phyloP scores from a whole-genome alignment of 805 yeast species.

The Saturnispora halmiae region DNA sequence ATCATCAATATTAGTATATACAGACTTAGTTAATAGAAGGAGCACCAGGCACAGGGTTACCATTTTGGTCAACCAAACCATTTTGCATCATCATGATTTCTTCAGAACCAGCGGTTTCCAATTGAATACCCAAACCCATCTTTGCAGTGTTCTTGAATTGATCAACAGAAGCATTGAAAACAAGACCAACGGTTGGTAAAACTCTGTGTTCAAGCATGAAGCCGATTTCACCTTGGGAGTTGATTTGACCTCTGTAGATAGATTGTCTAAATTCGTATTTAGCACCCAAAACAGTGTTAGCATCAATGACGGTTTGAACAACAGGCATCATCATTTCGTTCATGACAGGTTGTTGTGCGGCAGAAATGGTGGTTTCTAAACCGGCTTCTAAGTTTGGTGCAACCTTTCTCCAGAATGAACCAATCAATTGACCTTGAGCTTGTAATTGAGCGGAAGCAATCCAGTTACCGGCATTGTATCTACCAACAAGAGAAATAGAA shows the following conservation, averaged over 20 bases:
- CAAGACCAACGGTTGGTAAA: slow-evolving; percentile 79
- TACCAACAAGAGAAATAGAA: slow-evolving; percentile 79
- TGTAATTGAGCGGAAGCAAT: slow-evolving; percentile 88
- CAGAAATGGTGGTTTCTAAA: slow-evolving; percentile 75
- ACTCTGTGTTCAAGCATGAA: slow-evolving; percentile 90
- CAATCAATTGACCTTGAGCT: slow-evolving; percentile 83
- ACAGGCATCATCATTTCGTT: slow-evolving; percentile 70
- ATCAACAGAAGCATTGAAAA: slow-evolving; percentile 86
- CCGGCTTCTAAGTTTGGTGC: slow-evolving; percentile 93
- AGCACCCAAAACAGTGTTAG: slow-evolving; percentile 89
- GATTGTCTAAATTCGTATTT: slow-evolving; percentile 97
- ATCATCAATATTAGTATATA: not conserved
- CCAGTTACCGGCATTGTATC: slow-evolving; percentile 86
- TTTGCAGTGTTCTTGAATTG: slow-evolving; percentile 71
- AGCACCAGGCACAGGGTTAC: slow-evolving; percentile 79
- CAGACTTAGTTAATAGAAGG: slow-evolving; percentile 31
- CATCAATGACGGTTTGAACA: slow-evolving; percentile 79
- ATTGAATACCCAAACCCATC: slow-evolving; percentile 90
- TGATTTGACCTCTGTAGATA: slow-evolving; percentile 90
- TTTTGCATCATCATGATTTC: slow-evolving; percentile 87
- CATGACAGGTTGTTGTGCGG: slow-evolving; percentile 68
- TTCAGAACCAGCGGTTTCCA: slow-evolving; percentile 92
- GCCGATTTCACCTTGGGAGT: slow-evolving; percentile 82
- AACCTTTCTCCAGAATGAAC: slow-evolving; percentile 91
- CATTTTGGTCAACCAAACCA: slow-evolving; percentile 73